Percentiles rank a stretch among this genome's conserved stretches.
phyloP scores from a whole-genome alignment of 495 filamentous ascomycete genomes.

The Neurospora pannonica region DNA sequence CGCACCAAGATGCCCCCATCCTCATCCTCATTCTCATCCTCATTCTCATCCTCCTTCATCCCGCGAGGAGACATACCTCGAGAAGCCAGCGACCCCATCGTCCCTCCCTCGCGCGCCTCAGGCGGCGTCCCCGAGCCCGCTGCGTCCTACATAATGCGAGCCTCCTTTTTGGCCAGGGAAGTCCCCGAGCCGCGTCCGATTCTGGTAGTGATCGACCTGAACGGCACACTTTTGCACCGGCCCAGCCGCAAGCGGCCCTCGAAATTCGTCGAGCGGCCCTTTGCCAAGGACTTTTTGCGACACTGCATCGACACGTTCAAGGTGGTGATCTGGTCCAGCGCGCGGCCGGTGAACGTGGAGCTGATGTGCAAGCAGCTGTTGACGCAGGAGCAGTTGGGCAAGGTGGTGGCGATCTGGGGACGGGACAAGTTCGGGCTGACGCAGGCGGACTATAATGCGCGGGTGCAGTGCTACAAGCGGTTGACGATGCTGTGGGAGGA shows the following conservation, averaged over 20 bases:
- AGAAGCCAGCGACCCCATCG: conserved; percentile 13
- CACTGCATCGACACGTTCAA: conserved; percentile 57
- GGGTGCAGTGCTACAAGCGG: conserved; percentile 82
- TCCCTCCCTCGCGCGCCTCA: conserved; percentile 29
- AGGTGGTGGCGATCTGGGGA: conserved; percentile 66
- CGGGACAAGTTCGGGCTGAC: conserved; percentile 68
- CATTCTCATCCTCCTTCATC: not conserved
- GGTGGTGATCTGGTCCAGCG: conserved; percentile 89
- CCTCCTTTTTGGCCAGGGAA: conserved; percentile 11
- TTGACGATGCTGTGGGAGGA: conserved; percentile 62
- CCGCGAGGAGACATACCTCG: not conserved
- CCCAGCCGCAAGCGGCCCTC: conserved; percentile 38
- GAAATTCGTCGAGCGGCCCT: conserved; percentile 51
- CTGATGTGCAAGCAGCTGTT: conserved; percentile 51
- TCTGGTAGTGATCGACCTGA: conserved; percentile 82
- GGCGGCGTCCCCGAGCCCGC: conserved; percentile 42
- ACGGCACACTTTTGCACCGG: conserved; percentile 78
- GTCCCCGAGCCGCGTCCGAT: conserved; percentile 34
- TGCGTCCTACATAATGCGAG: conserved; percentile 25
- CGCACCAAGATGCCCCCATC: not conserved
- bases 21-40: not conserved
- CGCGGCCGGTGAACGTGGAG: conserved; percentile 57
- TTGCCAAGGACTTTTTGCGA: conserved; percentile 53
- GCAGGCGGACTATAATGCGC: conserved; percentile 49
- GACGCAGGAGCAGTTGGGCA: conserved; percentile 23